Percentiles rank a stretch among this genome's conserved stretches.
phyloP scores from a whole-genome alignment of 495 filamentous ascomycete genomes.

The Lasiosphaeris hirsuta region DNA sequence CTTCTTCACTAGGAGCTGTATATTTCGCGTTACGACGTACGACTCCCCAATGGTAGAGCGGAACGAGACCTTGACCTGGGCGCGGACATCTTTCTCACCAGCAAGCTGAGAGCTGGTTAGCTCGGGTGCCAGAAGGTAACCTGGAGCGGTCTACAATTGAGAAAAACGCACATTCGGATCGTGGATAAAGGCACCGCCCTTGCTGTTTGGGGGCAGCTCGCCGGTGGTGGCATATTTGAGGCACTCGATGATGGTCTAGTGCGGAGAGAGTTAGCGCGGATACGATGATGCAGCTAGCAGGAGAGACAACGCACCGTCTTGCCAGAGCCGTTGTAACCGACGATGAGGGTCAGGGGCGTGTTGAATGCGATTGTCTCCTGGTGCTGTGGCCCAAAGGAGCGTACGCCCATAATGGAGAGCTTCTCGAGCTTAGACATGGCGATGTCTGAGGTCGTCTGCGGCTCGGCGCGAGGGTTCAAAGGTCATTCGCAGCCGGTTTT shows the following conservation, averaged over 20 bases:
- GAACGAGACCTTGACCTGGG: slow-evolving; percentile 89
- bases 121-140: neutral
- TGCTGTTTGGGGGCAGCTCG: slow-evolving; percentile 88
- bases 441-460: slow-evolving; percentile 18
- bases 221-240: slow-evolving; percentile 98
- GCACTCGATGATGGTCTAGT: slow-evolving; percentile 89
- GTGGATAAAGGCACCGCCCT: slow-evolving; percentile 92
- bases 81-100: slow-evolving; percentile 85
- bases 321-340: slow-evolving; percentile 94
- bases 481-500: no score
- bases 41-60: slow-evolving; percentile 67
- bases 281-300: slow-evolving; percentile 33
- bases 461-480: neutral
- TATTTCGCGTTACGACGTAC: slow-evolving; percentile 74
- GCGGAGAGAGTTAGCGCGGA: slow-evolving; percentile 25
- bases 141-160: neutral
- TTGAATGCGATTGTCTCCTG: slow-evolving; percentile 85
- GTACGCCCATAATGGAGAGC: slow-evolving; percentile 80
- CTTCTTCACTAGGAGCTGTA: slow-evolving; percentile 87
- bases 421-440: slow-evolving; percentile 78
- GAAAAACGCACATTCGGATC: slow-evolving; percentile 68
- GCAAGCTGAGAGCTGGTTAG: slow-evolving; percentile 51
- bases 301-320: slow-evolving; percentile 57
- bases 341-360: slow-evolving; percentile 88
- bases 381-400: slow-evolving; percentile 79